Evolutionary conservation across 257 asterid species (phyloP).

Genomic region (Primulina eburnea): DNA sequence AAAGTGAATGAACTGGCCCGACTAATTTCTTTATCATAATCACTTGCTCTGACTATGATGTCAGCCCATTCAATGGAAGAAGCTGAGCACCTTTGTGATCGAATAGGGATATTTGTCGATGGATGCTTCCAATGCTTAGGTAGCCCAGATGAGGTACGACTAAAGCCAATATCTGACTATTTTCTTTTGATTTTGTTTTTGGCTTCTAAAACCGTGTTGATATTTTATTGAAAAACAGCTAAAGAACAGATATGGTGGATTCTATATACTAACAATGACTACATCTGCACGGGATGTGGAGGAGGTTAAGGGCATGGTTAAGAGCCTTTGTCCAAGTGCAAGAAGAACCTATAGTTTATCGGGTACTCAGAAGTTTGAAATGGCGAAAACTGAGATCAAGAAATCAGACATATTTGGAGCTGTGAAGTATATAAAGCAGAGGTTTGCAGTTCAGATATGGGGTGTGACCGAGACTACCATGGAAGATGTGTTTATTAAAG

Average conservation of each 20-base stretch:
- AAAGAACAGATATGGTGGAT: conserved; percentile 43
- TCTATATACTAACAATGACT: conserved; percentile 37
- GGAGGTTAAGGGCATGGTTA: conserved; percentile 31
- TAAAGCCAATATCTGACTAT: neutral
- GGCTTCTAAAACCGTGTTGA: neutral
- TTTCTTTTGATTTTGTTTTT: neutral
- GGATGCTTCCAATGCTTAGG: conserved; percentile 29
- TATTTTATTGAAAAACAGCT: conserved; percentile 25
- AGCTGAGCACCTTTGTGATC: conserved; percentile 30
- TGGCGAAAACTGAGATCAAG: conserved; percentile 34
- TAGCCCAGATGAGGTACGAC: conserved; percentile 25
- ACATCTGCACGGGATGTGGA: conserved; percentile 27
- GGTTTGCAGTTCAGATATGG: conserved; percentile 35
- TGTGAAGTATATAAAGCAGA: conserved; percentile 33
- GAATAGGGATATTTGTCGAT: conserved; percentile 28
- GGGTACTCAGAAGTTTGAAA: conserved; percentile 46
- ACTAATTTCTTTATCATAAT: neutral
- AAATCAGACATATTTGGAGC: conserved; percentile 35
- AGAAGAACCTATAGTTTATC: conserved; percentile 29
- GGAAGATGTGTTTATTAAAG: conserved; percentile 46
- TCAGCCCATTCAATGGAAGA: conserved; percentile 36
- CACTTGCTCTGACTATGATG: conserved; percentile 2
- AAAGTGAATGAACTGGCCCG: neutral
- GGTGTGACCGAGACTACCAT: conserved; percentile 43
- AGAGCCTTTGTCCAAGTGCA: conserved; percentile 28